These are phyloP conservation scores for Boeremia exigua DNA, from an alignment of 2,329 filamentous ascomycete genomes.

Conservation along the genomic window DNA sequence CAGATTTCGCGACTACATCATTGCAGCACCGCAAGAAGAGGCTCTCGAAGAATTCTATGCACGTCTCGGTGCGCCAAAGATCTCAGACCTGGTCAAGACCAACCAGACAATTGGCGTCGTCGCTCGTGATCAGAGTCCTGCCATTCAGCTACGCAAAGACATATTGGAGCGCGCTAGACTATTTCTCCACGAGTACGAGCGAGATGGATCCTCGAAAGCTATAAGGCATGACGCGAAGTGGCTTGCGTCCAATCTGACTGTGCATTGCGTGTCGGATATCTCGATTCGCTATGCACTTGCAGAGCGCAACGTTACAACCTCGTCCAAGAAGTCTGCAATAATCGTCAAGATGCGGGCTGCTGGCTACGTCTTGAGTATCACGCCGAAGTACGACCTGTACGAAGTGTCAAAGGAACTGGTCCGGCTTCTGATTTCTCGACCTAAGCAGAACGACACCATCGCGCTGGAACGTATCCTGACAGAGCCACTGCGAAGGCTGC, in stretches of 20 bases:
- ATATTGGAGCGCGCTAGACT: constrained; percentile 88
- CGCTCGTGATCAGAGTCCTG: constrained; percentile 70
- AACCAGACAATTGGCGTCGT: constrained; percentile 74
- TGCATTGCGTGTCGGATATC: constrained; percentile 80
- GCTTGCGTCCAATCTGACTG: constrained; percentile 83
- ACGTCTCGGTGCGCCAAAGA: constrained; percentile 75
- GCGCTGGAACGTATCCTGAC: constrained; percentile 91
- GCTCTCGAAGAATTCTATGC: constrained; percentile 82
- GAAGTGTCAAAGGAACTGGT: constrained; percentile 90
- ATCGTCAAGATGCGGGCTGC: constrained; percentile 73
- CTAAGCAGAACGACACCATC: constrained; percentile 85
- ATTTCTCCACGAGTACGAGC: constrained; percentile 83
- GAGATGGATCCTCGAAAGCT: constrained; percentile 61
- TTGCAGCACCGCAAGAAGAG: constrained; percentile 92
- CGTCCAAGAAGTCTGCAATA: constrained; percentile 65
- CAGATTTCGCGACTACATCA: constrained; percentile 82
- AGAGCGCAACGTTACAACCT: constrained; percentile 64
- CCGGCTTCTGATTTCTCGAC: constrained; percentile 77
- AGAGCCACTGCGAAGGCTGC: constrained; percentile 79
- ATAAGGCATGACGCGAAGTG: constrained; percentile 88
- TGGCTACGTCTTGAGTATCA: constrained; percentile 76
- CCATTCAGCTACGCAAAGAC: constrained; percentile 74
- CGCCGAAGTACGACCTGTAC: constrained; percentile 80
- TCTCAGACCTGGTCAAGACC: constrained; percentile 80
- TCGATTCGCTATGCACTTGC: constrained; percentile 77